Percentiles rank a stretch among this genome's conserved stretches.
Conservation (phyloP, 176 grass and related monocot species). For the Pontederia paniculata region DNA sequence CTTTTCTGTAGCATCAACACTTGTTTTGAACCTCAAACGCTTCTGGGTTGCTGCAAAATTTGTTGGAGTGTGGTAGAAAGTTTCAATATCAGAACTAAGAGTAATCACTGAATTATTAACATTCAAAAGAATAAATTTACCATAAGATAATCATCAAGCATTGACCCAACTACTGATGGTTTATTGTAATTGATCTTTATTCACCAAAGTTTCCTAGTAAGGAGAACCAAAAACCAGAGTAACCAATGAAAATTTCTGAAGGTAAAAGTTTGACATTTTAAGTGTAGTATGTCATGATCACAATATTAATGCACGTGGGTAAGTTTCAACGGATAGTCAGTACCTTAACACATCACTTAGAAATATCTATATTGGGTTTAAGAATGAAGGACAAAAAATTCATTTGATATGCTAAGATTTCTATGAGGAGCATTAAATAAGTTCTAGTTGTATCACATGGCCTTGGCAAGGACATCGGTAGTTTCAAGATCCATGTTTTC, state of each 20-base stretch:
- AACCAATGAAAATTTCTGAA: not conserved
- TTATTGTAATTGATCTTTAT: not conserved
- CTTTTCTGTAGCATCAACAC: constrained; percentile 62
- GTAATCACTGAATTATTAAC: not conserved
- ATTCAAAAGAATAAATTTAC: constrained; percentile 2
- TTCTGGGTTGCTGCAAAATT: constrained; percentile 42
- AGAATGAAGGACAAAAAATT: no score
- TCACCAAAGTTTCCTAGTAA: not conserved
- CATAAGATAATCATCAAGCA: constrained; percentile 7
- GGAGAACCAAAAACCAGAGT: not conserved
- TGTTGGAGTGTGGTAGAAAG: not conserved
- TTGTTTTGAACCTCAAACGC: constrained; percentile 76
- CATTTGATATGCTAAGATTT: no score
- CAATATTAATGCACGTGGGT: no score
- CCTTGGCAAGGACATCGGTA: no score
- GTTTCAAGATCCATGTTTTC: no score
- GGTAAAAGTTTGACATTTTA: no score
- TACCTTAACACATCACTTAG: no score
- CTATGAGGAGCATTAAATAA: no score
- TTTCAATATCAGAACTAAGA: constrained; percentile 1
- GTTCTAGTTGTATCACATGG: no score
- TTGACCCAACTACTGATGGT: not conserved
- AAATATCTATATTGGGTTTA: no score
- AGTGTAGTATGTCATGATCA: no score
- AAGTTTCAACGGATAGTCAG: no score